phyloP scores from a whole-genome alignment of 1,284 basidiomycete genomes.

The Cyathus olla region DNA sequence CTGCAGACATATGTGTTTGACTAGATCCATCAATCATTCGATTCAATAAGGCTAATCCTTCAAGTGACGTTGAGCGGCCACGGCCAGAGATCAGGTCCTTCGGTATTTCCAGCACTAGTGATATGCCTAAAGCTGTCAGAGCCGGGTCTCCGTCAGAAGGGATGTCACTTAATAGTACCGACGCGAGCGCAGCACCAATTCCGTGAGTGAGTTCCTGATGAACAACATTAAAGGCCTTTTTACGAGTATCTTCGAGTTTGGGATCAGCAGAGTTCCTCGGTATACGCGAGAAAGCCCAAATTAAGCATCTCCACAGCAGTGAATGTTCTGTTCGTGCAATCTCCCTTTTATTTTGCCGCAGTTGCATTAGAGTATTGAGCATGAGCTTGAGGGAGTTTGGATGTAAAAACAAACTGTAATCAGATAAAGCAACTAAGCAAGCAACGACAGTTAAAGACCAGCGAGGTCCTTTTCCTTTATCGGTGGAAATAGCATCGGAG shows the following conservation, averaged over 20 bases:
- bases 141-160: background rate
- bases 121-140: conserved; percentile 21
- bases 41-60: conserved; percentile 52
- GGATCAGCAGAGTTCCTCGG: conserved; percentile 9
- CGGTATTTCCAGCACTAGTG: conserved; percentile 48
- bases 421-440: conserved; percentile 61
- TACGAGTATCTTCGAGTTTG: conserved; percentile 25
- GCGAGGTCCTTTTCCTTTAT: conserved; percentile 39
- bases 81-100: conserved; percentile 47
- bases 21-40: conserved; percentile 42
- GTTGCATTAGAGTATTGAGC: conserved; percentile 42
- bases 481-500: background rate
- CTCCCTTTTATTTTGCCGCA: conserved; percentile 42
- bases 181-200: conserved; percentile 50
- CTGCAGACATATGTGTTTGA: too few species aligned
- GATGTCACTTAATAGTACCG: conserved; percentile 41
- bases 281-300: conserved; percentile 62
- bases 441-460: conserved; percentile 54
- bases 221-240: conserved; percentile 52
- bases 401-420: conserved; percentile 53
- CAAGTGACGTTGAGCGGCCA: conserved; percentile 35
- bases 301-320: conserved; percentile 62
- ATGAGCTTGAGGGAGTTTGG: conserved; percentile 52
- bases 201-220: conserved; percentile 56
- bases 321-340: conserved; percentile 50